phyloP scores from a whole-genome alignment of 192 early-diverging fungal genomes.

The Dissophora globulifera region DNA sequence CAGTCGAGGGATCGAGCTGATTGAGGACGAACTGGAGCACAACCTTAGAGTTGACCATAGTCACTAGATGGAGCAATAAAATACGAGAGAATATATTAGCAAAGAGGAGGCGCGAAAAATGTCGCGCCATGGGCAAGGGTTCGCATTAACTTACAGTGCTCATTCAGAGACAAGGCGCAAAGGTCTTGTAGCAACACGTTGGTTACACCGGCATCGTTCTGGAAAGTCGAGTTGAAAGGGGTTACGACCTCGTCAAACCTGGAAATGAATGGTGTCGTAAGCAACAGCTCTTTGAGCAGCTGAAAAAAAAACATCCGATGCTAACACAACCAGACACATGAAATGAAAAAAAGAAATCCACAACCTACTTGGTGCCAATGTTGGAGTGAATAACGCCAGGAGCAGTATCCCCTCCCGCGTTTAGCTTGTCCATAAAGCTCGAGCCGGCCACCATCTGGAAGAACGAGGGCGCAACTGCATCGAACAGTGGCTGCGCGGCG shows the following conservation, averaged over 20 bases:
- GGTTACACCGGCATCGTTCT: slow-evolving; percentile 5
- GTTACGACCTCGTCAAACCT: slow-evolving; percentile 41
- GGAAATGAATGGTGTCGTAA: no score
- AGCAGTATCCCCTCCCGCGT: slow-evolving; percentile 15
- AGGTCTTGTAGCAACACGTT: slow-evolving; percentile 23
- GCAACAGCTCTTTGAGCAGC: no score
- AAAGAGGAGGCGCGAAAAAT: no score
- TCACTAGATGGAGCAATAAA: slow-evolving; percentile 17
- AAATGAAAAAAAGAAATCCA: no score
- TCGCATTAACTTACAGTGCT: slow-evolving; percentile 39
- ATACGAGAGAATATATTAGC: no score
- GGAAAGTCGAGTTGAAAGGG: slow-evolving; percentile 22
- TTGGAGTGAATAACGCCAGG: slow-evolving; percentile 28
- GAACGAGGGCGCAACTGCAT: slow-evolving; percentile 21
- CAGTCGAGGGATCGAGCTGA: slow-evolving; percentile 32
- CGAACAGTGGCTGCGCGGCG: slow-evolving; percentile 8
- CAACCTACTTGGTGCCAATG: slow-evolving; percentile 19
- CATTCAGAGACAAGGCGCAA: slow-evolving; percentile 23
- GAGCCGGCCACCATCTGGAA: slow-evolving; percentile 24
- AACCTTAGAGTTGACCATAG: slow-evolving; percentile 37
- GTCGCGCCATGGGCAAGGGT: no score
- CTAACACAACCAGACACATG: no score
- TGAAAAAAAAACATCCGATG: no score
- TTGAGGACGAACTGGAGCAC: slow-evolving; percentile 30
- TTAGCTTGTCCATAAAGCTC: slow-evolving; percentile 22